Evolutionary conservation across 2,329 filamentous ascomycete genomes (phyloP).

Genomic region (Apiospora malaysiana): DNA sequence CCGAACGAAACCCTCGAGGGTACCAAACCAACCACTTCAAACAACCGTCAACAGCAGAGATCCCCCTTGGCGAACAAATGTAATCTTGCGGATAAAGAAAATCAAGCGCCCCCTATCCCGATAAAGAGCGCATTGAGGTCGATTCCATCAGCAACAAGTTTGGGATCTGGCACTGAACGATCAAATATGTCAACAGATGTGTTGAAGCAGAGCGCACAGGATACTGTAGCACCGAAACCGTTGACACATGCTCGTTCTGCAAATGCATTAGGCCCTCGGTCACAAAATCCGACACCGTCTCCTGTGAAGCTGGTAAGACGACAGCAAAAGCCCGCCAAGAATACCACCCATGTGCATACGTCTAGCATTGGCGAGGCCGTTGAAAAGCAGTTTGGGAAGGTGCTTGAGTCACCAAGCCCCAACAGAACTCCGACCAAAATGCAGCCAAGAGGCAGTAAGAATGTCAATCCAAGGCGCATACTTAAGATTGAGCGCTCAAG

Average conservation of each 20-base stretch:
- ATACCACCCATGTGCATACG: constrained; percentile 25
- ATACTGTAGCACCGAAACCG: background rate
- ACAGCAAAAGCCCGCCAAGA: constrained; percentile 25
- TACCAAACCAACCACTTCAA: constrained; percentile 21
- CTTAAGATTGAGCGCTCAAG: constrained; percentile 29
- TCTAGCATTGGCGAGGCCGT: constrained; percentile 27
- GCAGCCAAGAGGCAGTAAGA: constrained; percentile 28
- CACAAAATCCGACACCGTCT: constrained; percentile 19
- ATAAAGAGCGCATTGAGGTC: constrained; percentile 26
- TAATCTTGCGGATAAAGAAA: constrained; percentile 25
- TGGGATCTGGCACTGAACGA: constrained; percentile 21
- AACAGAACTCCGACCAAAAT: constrained; percentile 8
- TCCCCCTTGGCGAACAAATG: constrained; percentile 2
- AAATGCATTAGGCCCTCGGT: constrained; percentile 27
- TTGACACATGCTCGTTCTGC: constrained; percentile 30
- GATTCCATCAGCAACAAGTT: constrained; percentile 26
- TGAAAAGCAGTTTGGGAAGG: constrained; percentile 29
- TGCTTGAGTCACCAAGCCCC: background rate
- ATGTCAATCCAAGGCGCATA: constrained; percentile 31
- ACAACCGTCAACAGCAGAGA: background rate
- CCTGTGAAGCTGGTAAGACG: constrained; percentile 28
- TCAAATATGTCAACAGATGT: background rate
- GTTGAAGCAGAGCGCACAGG: background rate
- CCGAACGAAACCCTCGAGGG: constrained; percentile 16
- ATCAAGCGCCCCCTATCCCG: constrained; percentile 25